Base-by-base conservation (phyloP, 2,329 filamentous ascomycete genomes). In the Mollisia scopiformis region DNA sequence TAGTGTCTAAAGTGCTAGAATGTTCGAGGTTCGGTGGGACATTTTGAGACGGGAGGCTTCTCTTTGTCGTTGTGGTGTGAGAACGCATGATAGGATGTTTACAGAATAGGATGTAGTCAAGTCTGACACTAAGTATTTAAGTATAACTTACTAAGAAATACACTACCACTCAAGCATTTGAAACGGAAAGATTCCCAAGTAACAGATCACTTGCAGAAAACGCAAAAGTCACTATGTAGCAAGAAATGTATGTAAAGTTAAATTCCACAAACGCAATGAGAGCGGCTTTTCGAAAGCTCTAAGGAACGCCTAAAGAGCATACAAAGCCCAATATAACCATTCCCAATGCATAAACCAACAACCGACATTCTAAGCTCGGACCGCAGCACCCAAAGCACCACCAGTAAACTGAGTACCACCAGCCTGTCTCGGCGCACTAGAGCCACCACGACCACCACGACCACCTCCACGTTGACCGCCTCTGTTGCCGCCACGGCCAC, bases 381-480 rank as follows among this genome's bases (percentile, higher is more conserved):
- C 85, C 57, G 85, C 86, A 68, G 84, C 85, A 70, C 90, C 90
- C 76, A 94, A 79, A 63, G 90, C 91, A 76, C 91, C 91, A 64
- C 91, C 91, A 14, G 90, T 93, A 78, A 93, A 94, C 74, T 92
- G 89, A 66, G 89, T 90, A 70, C 90, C 90, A 63, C 88, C 86
- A 67, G 87, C 85, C 74, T 89, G 87, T 76, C 87, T 82, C 74
- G 86, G 88, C 21, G 80, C 75, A 75, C 85, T 84, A 63, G 84
- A 85, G 62, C 83, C 82, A 46, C 76, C 75, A 65, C 84, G 78
- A 35, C 86, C 80, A 57, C 88, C 88, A 64, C 86, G 81, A 57
- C 85, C 78, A 52, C 89, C 84, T 28, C 83, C 80, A 46, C 88
- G 80, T 57, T 83, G 81, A 43, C 90, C 88, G 63, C 89, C 85